Evolutionary conservation across 1,284 basidiomycete genomes (phyloP), one percentile per base, ranked within the genome.

Genomic region (Coniferiporia weirii): DNA sequence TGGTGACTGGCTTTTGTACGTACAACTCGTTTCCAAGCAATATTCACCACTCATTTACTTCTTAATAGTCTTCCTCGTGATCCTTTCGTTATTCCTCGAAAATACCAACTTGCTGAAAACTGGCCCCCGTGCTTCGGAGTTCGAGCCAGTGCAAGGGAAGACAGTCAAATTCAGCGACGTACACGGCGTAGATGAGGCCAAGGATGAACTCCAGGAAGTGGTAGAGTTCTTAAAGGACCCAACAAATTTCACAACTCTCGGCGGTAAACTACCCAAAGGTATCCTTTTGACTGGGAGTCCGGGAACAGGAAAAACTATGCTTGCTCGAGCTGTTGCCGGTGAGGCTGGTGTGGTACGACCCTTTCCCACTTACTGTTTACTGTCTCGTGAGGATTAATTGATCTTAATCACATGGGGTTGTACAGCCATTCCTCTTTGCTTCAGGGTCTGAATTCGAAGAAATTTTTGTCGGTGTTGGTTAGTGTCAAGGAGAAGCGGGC

Each of bases 371-470:
- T 22, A 13, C 47, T 27, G 7, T 43, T n/a, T 10, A 17, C 10
- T 44, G 5, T 54, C 20, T 43, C 17, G 32, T 20, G 36, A 3
- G 32, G 15, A 50, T 19, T 34, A 49, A 47, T 34, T 20, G 27
- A 20, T 22, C 48, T 55, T 20, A 13, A 40, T 20, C 60, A 10
- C 8, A 2, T 19, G 38, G 22, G 20, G 17, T 22, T 54, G 8
- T 32, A 10, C 52, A 72, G 67, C 91, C 91, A 2, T 95, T 95
- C 77, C 87, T 95, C 71, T 93, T 90, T 67, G 87, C 91, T 48
- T 91, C 89, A 48, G 89, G 90, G 13, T 95, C 94, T 51, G 94
- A 97, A 69, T 98, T 99, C 65, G 97, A 99, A 71, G 96, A 99
- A 71, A 96, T 98, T 87, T 95, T 93, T 70, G 95, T 97, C 56